phyloP scores from a whole-genome alignment of 2,329 filamentous ascomycete species.

The Catunica adiposa region DNA sequence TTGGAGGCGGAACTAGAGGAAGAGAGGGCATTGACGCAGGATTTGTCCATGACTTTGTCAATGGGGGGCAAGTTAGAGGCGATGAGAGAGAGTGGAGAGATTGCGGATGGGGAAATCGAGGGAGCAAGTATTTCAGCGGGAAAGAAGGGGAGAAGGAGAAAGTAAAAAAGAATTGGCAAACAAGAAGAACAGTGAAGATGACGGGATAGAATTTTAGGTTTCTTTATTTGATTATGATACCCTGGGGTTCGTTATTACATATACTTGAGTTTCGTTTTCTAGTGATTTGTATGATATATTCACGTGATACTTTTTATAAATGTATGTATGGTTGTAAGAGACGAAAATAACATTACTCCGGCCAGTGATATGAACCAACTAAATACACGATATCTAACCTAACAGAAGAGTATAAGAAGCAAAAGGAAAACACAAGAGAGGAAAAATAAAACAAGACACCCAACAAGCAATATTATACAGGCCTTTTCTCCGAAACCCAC shows the following conservation, averaged over 20 bases:
- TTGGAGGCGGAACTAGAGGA: constrained; percentile 10
- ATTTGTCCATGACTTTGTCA: background rate
- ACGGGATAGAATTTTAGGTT: no score
- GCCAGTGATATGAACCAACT: background rate
- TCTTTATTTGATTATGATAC: background rate
- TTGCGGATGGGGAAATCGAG: background rate
- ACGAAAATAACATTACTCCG: background rate
- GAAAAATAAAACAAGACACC: no score
- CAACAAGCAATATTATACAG: no score
- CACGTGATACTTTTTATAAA: no score
- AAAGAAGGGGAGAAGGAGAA: background rate
- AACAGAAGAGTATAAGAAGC: background rate
- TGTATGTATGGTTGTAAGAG: background rate
- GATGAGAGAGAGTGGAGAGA: background rate
- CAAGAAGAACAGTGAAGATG: no score
- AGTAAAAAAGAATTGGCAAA: background rate
- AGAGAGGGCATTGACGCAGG: background rate
- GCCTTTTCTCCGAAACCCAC: no score
- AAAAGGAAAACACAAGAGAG: no score
- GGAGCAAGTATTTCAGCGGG: background rate
- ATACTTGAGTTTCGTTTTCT: background rate
- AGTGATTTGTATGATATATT: background rate
- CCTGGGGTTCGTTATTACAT: background rate
- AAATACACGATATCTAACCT: background rate
- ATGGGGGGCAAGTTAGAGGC: background rate